Conservation (phyloP, 2,329 filamentous ascomycete genomes). For the Fusarium nurragi region DNA sequence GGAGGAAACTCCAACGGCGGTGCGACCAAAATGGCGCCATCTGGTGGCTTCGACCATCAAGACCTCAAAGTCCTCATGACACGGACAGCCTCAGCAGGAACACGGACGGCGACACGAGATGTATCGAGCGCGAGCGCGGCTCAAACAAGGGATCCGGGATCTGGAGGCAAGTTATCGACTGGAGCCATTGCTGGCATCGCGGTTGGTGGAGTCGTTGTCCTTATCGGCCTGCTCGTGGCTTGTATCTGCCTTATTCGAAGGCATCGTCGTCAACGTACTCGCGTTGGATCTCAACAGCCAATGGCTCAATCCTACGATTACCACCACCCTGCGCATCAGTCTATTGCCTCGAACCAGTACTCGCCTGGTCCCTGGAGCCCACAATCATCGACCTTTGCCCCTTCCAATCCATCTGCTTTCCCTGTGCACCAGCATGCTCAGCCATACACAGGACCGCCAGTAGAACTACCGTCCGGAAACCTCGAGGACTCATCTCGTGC, state of each 20-base stretch:
- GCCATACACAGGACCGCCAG: constrained; percentile 41
- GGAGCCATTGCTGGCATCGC: constrained; percentile 58
- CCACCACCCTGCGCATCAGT: constrained; percentile 37
- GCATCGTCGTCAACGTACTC: constrained; percentile 21
- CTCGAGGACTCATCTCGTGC: constrained; percentile 15
- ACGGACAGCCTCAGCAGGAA: constrained; percentile 56
- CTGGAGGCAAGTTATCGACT: constrained; percentile 41
- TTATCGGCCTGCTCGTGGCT: constrained; percentile 44
- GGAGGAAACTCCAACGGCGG: constrained; percentile 61
- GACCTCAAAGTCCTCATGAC: constrained; percentile 65
- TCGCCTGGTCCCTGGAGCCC: constrained; percentile 43
- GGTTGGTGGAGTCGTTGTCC: constrained; percentile 48
- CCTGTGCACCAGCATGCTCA: constrained; percentile 31
- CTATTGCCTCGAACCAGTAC: constrained; percentile 33
- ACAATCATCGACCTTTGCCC: constrained; percentile 35
- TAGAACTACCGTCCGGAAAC: constrained; percentile 41
- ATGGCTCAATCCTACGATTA: constrained; percentile 42
- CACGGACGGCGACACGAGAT: constrained; percentile 61
- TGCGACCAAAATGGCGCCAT: constrained; percentile 62
- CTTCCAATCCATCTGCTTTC: constrained; percentile 33
- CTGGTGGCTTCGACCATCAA: constrained; percentile 57
- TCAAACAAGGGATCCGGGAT: constrained; percentile 6
- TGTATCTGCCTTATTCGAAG: constrained; percentile 48
- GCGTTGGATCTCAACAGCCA: constrained; percentile 37
- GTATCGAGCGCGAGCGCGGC: constrained; percentile 40